A percentile compares a stretch with the other conserved stretches of the same genome.
These are phyloP conservation scores for Xenosphaeropsis pyriputrescens DNA, from an alignment of 2,329 filamentous ascomycete species.

Conservation along the genomic window DNA sequence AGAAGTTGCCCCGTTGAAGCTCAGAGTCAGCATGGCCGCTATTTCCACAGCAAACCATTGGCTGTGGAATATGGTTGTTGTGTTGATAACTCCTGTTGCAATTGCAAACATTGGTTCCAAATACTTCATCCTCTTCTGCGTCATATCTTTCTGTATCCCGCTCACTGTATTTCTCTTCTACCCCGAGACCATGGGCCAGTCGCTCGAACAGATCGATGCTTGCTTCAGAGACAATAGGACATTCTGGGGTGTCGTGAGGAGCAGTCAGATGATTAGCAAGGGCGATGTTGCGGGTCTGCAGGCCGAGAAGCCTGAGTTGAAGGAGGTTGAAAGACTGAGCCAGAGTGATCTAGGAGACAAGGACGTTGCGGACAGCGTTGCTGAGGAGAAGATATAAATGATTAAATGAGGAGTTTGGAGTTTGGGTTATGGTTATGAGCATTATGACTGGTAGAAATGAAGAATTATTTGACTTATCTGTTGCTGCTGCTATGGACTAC, in stretches of 20 bases:
- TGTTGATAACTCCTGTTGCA: constrained; percentile 29
- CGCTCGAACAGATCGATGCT: constrained; percentile 29
- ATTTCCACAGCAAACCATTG: constrained; percentile 40
- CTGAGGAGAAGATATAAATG: no score
- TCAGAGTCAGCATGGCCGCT: constrained; percentile 37
- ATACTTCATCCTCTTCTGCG: constrained; percentile 35
- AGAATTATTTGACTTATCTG: no score
- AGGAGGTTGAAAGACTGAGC: not conserved
- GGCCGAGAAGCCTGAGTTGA: constrained; percentile 1
- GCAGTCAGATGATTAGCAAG: constrained; percentile 2
- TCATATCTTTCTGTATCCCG: constrained; percentile 28
- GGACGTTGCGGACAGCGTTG: no score
- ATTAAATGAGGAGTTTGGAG: no score
- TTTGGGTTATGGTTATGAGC: no score
- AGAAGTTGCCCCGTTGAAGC: constrained; percentile 35
- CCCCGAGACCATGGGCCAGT: constrained; percentile 34
- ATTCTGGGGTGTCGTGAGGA: constrained; percentile 18
- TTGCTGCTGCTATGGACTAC: no score
- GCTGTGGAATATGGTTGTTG: constrained; percentile 30
- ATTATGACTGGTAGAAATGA: no score
- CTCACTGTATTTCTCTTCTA: constrained; percentile 28
- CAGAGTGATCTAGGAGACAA: not conserved
- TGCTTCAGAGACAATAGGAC: constrained; percentile 26
- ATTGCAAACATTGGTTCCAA: constrained; percentile 33
- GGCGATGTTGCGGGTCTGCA: constrained; percentile 1